Evolutionary conservation across 2,329 filamentous ascomycete species (phyloP).

Genomic region (Emericellopsis atlantica): DNA sequence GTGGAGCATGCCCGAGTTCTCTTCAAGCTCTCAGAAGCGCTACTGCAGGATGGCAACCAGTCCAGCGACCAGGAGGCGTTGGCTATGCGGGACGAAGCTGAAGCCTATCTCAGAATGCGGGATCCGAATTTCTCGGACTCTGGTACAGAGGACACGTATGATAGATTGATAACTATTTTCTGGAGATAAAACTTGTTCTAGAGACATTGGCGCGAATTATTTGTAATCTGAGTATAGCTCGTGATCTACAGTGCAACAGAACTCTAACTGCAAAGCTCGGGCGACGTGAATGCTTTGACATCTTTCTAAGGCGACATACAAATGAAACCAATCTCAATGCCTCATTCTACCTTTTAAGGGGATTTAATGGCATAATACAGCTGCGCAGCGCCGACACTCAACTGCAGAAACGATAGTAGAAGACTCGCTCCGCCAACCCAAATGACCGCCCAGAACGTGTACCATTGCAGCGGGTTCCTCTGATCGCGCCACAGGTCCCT

Average conservation of each 20-base stretch:
- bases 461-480: slow-evolving; percentile 4
- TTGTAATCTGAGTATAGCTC: too few species aligned
- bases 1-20: slow-evolving; percentile 4
- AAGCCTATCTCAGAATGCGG: neutral
- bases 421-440: neutral
- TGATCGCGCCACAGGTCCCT: slow-evolving; percentile 3
- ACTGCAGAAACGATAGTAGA: neutral
- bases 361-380: neutral
- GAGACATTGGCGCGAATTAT: too few species aligned
- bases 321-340: neutral
- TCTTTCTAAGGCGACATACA: too few species aligned
- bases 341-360: neutral
- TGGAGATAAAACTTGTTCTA: neutral
- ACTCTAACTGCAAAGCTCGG: too few species aligned
- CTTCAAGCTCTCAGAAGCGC: slow-evolving; percentile 5
- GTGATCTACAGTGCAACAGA: too few species aligned
- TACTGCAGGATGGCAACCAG: neutral
- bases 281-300: too few species aligned
- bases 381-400: neutral
- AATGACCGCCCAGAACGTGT: slow-evolving; percentile 4
- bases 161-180: neutral
- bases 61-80: neutral
- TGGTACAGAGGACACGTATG: neutral
- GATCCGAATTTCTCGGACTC: neutral
- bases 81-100: neutral